phyloP scores from a whole-genome alignment of 805 yeast species.

The Komagataella pastoris region DNA sequence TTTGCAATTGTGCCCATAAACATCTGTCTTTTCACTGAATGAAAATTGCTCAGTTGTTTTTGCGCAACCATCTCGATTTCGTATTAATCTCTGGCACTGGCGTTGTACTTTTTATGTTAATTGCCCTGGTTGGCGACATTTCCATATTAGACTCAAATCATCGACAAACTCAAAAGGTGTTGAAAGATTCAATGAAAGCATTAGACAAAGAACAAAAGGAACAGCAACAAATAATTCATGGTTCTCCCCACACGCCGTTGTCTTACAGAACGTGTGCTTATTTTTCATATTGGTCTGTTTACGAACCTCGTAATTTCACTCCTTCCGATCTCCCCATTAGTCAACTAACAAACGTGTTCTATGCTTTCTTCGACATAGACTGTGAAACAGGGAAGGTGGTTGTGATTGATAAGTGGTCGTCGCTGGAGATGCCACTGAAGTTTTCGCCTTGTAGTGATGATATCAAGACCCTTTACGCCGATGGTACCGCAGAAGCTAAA shows the following conservation, averaged over 20 bases:
- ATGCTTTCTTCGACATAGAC: constrained; percentile 61
- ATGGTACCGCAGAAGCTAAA: neutral
- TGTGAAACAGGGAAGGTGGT: constrained; percentile 35
- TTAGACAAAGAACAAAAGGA: neutral
- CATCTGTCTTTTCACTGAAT: neutral
- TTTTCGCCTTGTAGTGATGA: neutral
- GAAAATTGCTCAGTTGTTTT: neutral
- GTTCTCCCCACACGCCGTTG: neutral
- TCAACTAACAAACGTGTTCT: constrained; percentile 53
- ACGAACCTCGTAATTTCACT: constrained; percentile 39
- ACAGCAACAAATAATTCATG: neutral
- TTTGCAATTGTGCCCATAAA: neutral
- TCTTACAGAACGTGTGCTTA: constrained; percentile 12
- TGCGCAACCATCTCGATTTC: neutral
- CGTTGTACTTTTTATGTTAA: neutral
- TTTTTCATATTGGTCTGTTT: constrained; percentile 56
- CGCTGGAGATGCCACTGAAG: constrained; percentile 20
- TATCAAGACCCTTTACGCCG: neutral
- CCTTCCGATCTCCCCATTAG: constrained; percentile 51
- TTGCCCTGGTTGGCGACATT: neutral
- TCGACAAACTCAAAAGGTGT: neutral
- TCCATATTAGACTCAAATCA: neutral
- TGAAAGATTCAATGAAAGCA: neutral
- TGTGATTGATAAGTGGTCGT: constrained; percentile 57
- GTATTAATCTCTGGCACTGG: neutral